Base-by-base conservation (phyloP, 176 grass and related monocot genomes). In the Phoenix dactylifera region DNA sequence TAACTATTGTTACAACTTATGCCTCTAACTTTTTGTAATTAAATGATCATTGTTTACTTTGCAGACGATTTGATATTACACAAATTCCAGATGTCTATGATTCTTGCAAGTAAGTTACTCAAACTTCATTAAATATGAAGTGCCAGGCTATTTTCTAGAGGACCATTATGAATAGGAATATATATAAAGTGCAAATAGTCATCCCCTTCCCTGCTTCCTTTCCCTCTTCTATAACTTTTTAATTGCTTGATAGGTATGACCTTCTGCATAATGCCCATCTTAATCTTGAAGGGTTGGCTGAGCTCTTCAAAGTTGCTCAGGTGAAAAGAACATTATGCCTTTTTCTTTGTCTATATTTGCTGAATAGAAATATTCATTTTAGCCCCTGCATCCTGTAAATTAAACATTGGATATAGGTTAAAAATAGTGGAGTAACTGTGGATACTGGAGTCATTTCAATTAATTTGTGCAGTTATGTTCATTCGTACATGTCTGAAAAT, bases 81-180 rank as follows among this genome's bases (percentile, higher is more conserved):
- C 91, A 95, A 65, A 90, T 95, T 69, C 86, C 91, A 62, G 91
- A 86, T 77, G 76, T 90, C 59, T 95, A 95, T 66, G 91, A 95
- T 64, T 95, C 91, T 85, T 95, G 86, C 91, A 95, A 95, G 91
- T 95, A 79, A 68, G 90, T 95, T 58, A 60, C 70, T 60, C 62
- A 65, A 22, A 60, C 7, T 49, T 24, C 50, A 56, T 79, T 65
- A 9, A 44, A 44, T 44, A 44, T 44, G 35, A 44, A 44, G 2
- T 44, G 2, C 35, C 10, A 44, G 35, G 10, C 35, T 44, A 30
- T 44, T 1, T 22, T 6, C 54, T 29, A 15, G 48, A 52, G 50
- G 26, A 62, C 19, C 29, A 22, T 63, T 51, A 61, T 14, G 10
- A 44, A 44, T 12, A 44, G 10, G 35, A 44, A 12, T 44, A 12